A percentile compares a stretch with the other conserved stretches of the same genome.
Conservation (phyloP, 148 eudicot genomes). For the Rhododendron vialii region DNA sequence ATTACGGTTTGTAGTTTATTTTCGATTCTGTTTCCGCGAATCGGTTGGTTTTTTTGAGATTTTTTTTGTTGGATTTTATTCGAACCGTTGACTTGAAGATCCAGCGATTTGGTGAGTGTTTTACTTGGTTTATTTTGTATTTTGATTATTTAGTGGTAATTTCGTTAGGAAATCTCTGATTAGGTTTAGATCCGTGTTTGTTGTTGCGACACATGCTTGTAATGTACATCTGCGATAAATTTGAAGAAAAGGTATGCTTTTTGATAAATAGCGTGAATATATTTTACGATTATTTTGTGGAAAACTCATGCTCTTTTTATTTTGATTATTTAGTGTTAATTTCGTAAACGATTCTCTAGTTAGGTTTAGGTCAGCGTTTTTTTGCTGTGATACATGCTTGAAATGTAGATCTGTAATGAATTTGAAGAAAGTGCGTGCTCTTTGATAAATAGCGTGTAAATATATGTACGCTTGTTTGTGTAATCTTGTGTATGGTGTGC, state of each 20-base stretch:
- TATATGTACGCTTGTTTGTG: not conserved
- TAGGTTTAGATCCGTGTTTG: not conserved
- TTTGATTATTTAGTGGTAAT: not conserved
- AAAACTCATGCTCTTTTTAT: not conserved
- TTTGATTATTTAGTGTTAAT: not conserved
- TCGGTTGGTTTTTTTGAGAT: not conserved
- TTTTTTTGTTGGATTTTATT: not conserved
- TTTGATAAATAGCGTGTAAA: not conserved
- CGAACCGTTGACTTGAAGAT: not conserved
- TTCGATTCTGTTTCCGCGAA: not conserved
- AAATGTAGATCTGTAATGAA: not conserved
- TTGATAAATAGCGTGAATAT: not conserved
- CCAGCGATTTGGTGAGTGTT: conserved; percentile 1
- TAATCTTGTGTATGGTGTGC: not conserved
- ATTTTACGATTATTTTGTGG: not conserved
- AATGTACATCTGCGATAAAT: not conserved
- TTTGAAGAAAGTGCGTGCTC: not conserved
- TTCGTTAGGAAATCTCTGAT: conserved; percentile 1
- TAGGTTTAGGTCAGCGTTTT: no score
- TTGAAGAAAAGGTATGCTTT: not conserved
- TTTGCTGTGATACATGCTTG: not conserved
- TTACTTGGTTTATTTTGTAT: not conserved
- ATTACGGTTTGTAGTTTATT: not conserved
- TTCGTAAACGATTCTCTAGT: not conserved
- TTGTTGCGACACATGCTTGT: not conserved